A percentile compares a stretch with the other conserved stretches of the same genome.
Evolutionary conservation across 148 eudicot species (phyloP).

Genomic region (Fagopyrum esculentum): DNA sequence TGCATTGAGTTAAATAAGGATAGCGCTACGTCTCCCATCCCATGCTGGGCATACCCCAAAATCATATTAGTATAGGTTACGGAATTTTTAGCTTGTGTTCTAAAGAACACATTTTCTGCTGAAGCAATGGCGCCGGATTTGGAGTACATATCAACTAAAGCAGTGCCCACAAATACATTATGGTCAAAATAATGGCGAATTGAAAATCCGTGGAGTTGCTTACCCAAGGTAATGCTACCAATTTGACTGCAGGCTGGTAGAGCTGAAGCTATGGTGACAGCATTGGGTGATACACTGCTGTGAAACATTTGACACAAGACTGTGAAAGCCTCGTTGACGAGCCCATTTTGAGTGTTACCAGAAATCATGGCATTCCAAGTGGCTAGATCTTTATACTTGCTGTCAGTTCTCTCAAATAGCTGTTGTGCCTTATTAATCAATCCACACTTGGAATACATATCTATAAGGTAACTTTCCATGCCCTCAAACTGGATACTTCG

Average conservation of each 20-base stretch:
- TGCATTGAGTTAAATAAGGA: slow-evolving; percentile 58
- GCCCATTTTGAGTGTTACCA: slow-evolving; percentile 60
- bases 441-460: slow-evolving; percentile 81
- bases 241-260: slow-evolving; percentile 66
- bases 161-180: slow-evolving; percentile 73
- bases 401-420: slow-evolving; percentile 38
- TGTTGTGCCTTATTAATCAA: slow-evolving; percentile 34
- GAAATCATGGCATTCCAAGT: slow-evolving; percentile 86
- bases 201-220: slow-evolving; percentile 63
- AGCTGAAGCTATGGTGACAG: slow-evolving; percentile 76
- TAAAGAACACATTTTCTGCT: slow-evolving; percentile 56
- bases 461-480: slow-evolving; percentile 74
- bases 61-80: slow-evolving; percentile 91
- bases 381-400: slow-evolving; percentile 53
- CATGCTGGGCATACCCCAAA: slow-evolving; percentile 81
- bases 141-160: slow-evolving; percentile 82
- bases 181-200: slow-evolving; percentile 49
- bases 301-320: slow-evolving; percentile 60
- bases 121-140: slow-evolving; percentile 57
- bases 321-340: slow-evolving; percentile 41
- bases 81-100: slow-evolving; percentile 38
- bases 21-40: slow-evolving; percentile 58
- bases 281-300: slow-evolving; percentile 50
- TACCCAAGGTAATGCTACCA: slow-evolving; percentile 56
- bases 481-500: slow-evolving; percentile 63